A percentile compares a stretch with the other conserved stretches of the same genome.
Evolutionary conservation across 371 early-diverging fungal species (phyloP).

Genomic region (Mortierella sp.): DNA sequence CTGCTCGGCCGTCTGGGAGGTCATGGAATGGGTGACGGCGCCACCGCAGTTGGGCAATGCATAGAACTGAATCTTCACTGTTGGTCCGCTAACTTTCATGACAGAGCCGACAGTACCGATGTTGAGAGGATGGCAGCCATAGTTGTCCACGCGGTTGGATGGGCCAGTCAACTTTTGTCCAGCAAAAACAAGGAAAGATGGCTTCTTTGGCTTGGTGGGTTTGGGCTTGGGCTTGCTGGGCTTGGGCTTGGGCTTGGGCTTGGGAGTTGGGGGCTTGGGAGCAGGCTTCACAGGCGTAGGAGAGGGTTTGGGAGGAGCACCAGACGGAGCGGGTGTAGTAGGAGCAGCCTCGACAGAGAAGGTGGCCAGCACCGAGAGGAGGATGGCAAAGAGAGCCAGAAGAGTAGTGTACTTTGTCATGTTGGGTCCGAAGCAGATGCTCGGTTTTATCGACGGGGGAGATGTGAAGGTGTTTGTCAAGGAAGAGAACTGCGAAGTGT

Average conservation of each 20-base stretch:
- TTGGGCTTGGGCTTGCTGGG: too few relatives aligned
- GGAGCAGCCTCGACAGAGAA: slow-evolving; percentile 12
- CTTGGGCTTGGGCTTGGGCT: too few relatives aligned
- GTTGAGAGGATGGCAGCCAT: slow-evolving; percentile 27
- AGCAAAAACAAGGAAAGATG: slow-evolving; percentile 21
- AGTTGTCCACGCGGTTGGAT: slow-evolving; percentile 2
- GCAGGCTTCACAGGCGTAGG: too few relatives aligned
- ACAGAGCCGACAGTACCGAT: slow-evolving; percentile 28
- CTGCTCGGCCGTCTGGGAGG: slow-evolving; percentile 16
- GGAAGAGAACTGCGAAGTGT: too few relatives aligned
- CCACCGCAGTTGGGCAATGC: slow-evolving; percentile 37
- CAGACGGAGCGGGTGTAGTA: slow-evolving; percentile 3
- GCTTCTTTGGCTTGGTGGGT: slow-evolving; percentile 13
- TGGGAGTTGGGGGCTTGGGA: too few relatives aligned
- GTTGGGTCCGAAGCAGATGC: too few relatives aligned
- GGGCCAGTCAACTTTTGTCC: slow-evolving; percentile 10
- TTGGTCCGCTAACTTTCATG: slow-evolving; percentile 18
- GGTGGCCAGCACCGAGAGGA: slow-evolving; percentile 19
- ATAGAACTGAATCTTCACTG: slow-evolving; percentile 22
- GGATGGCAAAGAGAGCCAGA: slow-evolving; percentile 21
- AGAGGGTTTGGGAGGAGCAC: too few relatives aligned
- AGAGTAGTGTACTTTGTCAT: too few relatives aligned
- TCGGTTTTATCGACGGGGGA: too few relatives aligned
- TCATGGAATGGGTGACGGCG: slow-evolving; percentile 29
- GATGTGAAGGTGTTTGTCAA: too few relatives aligned